Evolutionary conservation across 805 yeast genomes (phyloP), one percentile per base, ranked within the genome.

Genomic region (Wickerhamomyces chambardii): DNA sequence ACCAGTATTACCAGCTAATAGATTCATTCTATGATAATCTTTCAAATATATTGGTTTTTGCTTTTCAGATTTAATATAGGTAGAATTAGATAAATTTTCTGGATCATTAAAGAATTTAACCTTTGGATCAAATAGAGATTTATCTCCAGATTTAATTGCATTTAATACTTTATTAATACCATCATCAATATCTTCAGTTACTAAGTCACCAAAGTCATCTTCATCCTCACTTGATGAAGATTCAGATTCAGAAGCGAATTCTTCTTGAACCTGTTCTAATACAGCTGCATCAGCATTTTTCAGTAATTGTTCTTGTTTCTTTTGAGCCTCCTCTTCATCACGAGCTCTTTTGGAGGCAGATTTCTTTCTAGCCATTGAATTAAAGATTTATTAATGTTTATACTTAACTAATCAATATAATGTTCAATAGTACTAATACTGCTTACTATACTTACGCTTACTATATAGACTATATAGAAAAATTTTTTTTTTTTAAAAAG

Each of bases 291-390:
- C 18, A 38, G 42, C 33, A 46, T 56, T 30, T 50, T 24, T 24
- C 4, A 24, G 12, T 11, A 24, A 58, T 27, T 61, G 49, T 41
- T 48, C 52, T 17, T 39, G 42, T 3, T 28, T 25, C n/a, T 35
- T 33, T 11, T 42, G 49, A 9, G 46, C 42, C 10, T 41, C 45
- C 5, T 44, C 41, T 7, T 35, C 69, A 40, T 69, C 78, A 51
- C 62, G 67, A 10, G 89, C 89, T 50, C 62, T 79, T 51, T 79
- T 82, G 37, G 87, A 66, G 29, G 89, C 87, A 17, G 90, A 80
- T 68, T 84, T 84, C 78, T 84, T 84, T 74, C 94, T 78, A 30
- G 92, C 79, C 95, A 84, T 84, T 19, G 22, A n/a, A n/a, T n/a
- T n/a, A n/a, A n/a, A n/a, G n/a, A n/a, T n/a, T n/a, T n/a, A n/a